These are phyloP conservation scores for Stagonosporopsis chrysanthemi DNA, from an alignment of 2,329 filamentous ascomycete species.

Conservation along the genomic window DNA sequence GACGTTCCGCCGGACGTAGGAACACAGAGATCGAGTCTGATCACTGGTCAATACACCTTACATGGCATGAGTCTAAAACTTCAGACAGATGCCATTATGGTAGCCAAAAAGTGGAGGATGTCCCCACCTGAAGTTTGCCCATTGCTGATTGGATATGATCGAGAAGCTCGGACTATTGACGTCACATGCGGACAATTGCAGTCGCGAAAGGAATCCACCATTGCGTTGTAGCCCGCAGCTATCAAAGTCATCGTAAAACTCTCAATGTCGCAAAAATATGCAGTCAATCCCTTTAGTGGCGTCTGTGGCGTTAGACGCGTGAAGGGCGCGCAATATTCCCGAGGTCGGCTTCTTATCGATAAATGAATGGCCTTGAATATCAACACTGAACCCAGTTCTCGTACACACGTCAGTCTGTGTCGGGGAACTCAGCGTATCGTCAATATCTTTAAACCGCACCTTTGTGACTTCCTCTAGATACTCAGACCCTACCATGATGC, in stretches of 20 bases:
- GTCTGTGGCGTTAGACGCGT: constrained; percentile 21
- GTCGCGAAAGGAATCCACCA: neutral
- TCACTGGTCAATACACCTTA: too few relatives aligned
- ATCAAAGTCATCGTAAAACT: neutral
- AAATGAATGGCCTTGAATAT: neutral
- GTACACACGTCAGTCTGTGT: neutral
- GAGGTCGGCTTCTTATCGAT: constrained; percentile 18
- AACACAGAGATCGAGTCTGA: too few relatives aligned
- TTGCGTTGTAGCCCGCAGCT: neutral
- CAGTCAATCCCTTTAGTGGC: neutral
- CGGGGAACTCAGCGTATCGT: neutral
- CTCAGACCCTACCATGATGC: constrained; percentile 13
- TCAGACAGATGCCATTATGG: too few relatives aligned
- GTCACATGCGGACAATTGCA: neutral
- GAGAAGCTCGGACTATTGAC: neutral
- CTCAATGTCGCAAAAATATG: neutral
- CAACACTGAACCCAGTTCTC: neutral
- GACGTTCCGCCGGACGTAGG: too few relatives aligned
- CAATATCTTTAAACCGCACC: neutral
- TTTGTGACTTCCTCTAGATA: neutral
- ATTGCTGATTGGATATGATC: neutral
- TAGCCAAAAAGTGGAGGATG: too few relatives aligned
- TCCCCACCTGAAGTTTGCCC: too few relatives aligned
- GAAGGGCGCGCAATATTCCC: constrained; percentile 9
- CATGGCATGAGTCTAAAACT: too few relatives aligned